These are phyloP conservation scores for Xerocomus brunneocitrinus DNA, from an alignment of 768 basidiomycete species.

Conservation along the genomic window DNA sequence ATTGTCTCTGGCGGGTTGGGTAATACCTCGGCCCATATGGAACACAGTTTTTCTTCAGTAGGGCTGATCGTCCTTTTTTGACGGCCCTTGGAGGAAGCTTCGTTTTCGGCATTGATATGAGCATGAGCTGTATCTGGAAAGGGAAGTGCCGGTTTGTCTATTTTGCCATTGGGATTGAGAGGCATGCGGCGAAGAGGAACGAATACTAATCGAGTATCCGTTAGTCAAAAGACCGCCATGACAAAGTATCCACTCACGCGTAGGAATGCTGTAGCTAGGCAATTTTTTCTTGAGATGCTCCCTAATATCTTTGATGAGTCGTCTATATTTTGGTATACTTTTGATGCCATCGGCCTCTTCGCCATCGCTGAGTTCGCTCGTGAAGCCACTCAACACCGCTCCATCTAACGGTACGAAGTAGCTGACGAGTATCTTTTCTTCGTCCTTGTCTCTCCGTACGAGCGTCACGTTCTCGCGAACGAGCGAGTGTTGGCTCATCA, in stretches of 20 bases:
- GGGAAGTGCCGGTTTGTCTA: conserved; percentile 96
- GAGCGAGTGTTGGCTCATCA: conserved; percentile 88
- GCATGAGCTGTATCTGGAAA: conserved; percentile 93
- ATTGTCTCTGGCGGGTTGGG: conserved; percentile 74
- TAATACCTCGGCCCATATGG: conserved; percentile 81
- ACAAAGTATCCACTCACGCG: conserved; percentile 49
- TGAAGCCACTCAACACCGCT: conserved; percentile 59
- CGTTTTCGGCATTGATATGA: conserved; percentile 39
- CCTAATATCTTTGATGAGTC: conserved; percentile 88
- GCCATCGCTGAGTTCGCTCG: conserved; percentile 53
- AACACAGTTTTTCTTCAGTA: conserved; percentile 76
- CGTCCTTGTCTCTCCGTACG: conserved; percentile 95
- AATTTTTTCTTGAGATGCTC: conserved; percentile 96
- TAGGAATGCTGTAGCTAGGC: conserved; percentile 90
- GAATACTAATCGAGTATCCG: conserved; percentile 54
- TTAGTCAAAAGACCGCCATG: conserved; percentile 2
- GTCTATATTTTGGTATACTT: conserved; percentile 81
- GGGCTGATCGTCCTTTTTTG: conserved; percentile 45
- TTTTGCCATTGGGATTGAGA: conserved; percentile 97
- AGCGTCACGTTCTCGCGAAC: conserved; percentile 98
- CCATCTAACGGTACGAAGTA: conserved; percentile 92
- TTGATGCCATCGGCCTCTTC: conserved; percentile 55
- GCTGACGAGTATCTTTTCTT: conserved; percentile 96
- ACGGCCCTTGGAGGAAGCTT: conserved; percentile 21
- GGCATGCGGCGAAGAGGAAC: conserved; percentile 95